These are phyloP conservation scores for Musa itinerans DNA, from an alignment of 176 grass and related monocot genomes.

Conservation along the genomic window DNA sequence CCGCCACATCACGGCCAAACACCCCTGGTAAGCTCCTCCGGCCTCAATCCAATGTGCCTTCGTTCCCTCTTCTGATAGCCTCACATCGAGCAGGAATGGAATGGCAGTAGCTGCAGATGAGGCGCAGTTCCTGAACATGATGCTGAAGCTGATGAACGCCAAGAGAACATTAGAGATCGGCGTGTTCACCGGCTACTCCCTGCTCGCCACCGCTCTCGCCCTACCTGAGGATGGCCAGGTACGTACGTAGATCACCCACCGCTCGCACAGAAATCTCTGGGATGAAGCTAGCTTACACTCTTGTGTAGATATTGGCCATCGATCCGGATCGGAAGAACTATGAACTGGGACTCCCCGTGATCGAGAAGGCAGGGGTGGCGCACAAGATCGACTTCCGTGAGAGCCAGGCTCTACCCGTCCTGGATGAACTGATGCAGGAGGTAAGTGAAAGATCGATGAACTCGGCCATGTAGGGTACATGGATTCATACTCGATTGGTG, in stretches of 20 bases:
- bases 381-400: conserved; percentile 64
- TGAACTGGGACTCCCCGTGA: conserved; percentile 43
- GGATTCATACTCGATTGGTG: not conserved
- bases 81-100: conserved; percentile 14
- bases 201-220: conserved; percentile 62
- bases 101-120: conserved; percentile 53
- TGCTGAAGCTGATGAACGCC: conserved; percentile 63
- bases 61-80: not conserved
- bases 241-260: no score
- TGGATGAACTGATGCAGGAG: conserved; percentile 45
- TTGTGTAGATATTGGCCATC: conserved; percentile 30
- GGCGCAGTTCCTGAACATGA: conserved; percentile 34
- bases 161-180: conserved; percentile 65
- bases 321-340: conserved; percentile 31
- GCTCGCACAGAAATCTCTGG: not conserved
- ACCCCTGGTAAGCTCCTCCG: conserved; percentile 28
- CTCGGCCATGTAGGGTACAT: not conserved
- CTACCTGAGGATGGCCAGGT: conserved; percentile 64
- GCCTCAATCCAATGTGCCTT: not conserved
- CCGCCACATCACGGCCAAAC: conserved; percentile 37
- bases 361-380: conserved; percentile 58
- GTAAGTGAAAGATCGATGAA: conserved; percentile 12
- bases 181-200: conserved; percentile 67
- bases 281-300: not conserved
- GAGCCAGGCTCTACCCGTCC: conserved; percentile 25